These are phyloP conservation scores for Diplodia seriata DNA, from an alignment of 2,329 filamentous ascomycete species.

Conservation along the genomic window DNA sequence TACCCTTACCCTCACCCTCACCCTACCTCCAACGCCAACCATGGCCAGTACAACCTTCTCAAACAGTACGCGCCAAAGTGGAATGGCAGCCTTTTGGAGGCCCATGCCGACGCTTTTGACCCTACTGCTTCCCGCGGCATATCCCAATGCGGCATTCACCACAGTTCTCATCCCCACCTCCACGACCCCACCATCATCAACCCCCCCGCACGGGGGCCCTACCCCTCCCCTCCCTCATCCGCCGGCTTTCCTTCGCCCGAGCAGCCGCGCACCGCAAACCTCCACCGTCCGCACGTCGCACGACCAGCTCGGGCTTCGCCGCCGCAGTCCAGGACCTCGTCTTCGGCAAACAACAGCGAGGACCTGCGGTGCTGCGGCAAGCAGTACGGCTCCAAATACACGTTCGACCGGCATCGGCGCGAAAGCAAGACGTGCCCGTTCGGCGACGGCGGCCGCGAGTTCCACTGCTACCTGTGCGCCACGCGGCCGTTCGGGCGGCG, in stretches of 20 bases:
- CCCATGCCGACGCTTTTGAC: neutral
- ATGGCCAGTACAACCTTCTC: neutral
- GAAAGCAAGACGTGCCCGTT: neutral
- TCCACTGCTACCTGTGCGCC: neutral
- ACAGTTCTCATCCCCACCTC: neutral
- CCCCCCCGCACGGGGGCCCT: neutral
- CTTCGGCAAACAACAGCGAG: no score
- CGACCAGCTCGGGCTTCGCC: no score
- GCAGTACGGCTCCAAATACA: neutral
- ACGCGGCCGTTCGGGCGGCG: neutral
- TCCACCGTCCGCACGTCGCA: neutral
- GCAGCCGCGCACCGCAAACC: neutral
- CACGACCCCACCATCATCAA: neutral
- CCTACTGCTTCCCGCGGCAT: neutral
- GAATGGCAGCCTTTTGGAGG: neutral
- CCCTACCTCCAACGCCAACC: no score
- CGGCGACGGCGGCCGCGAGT: neutral
- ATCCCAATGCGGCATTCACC: no score
- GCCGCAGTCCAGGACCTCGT: no score
- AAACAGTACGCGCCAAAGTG: neutral
- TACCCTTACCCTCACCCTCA: no score
- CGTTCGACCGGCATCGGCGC: neutral
- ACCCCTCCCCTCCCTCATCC: neutral
- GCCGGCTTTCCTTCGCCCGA: neutral
- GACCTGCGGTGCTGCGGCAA: neutral